Base-by-base conservation (phyloP, 2,329 filamentous ascomycete genomes). In the Phaeomoniella chlamydospora region DNA sequence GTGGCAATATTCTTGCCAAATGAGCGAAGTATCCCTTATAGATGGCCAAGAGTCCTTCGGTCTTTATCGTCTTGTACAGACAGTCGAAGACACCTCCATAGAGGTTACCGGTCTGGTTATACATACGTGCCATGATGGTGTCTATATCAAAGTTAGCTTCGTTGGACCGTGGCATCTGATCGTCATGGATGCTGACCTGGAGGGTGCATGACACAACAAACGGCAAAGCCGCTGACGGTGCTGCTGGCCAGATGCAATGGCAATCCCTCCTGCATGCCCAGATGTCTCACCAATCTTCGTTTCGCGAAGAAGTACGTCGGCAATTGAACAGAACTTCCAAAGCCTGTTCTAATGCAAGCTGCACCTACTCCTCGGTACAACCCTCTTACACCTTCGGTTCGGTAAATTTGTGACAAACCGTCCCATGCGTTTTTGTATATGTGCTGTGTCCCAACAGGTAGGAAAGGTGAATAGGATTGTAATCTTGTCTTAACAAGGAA, bases 281-380 rank as follows among this genome's bases (percentile, higher is more conserved):
- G 60, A 53, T 94, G 86, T 50, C 72, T 77, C 40, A 84, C 72
- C 47, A 98, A 63, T 48, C 82, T 68, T 42, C 90, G 70, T 68
- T 98, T 98, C 10, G 88, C 90, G 49, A 96, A 90, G 62, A 96
- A 98, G 59, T 98, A 98, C 22, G 90, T 98, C 2, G 90, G 90
- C 41, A 98, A 68, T 62, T 98, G 90, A 9, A 96, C 90, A 4
- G 85, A 90, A 59, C 84, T 93, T 35, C 90, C 90, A 49, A 94
- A 94, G 15, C 88, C 88, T 1, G 90, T 98, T 39, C 90, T 72
- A 42, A 98, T 83, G 84, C 94, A 94, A 15, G 90, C 87, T 3
- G 90, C 88, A 3, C 76, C 79, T 1, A 96, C 83, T 39, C 90
- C 90, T 39, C 90, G 72, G 61, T 96, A 98, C 15, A 96, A 61